Conservation (phyloP, 2,329 filamentous ascomycete species). For the Microdochium trichocladiopsis region DNA sequence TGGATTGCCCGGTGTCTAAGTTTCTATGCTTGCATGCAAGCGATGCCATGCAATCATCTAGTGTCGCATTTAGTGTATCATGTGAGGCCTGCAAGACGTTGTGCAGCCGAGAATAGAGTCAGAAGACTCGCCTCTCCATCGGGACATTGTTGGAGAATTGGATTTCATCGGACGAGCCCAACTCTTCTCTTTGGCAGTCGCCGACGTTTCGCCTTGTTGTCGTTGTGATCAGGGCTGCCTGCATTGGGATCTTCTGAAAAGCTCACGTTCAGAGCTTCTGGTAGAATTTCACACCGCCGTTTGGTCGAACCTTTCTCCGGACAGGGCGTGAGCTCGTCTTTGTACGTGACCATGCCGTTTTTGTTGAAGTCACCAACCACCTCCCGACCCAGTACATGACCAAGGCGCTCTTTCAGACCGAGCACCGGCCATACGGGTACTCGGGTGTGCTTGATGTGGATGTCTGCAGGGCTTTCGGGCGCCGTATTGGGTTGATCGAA, state of each 20-base stretch:
- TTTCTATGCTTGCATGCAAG: too few species aligned
- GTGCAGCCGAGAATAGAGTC: not conserved
- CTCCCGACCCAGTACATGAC: too few species aligned
- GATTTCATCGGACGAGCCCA: constrained; percentile 15
- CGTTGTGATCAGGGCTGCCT: constrained; percentile 3
- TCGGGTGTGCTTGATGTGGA: constrained; percentile 38
- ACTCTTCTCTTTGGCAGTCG: constrained; percentile 17
- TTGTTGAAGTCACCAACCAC: constrained; percentile 36
- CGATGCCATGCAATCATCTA: too few species aligned
- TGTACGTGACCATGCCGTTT: constrained; percentile 37
- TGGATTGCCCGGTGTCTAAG: too few species aligned
- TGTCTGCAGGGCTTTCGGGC: constrained; percentile 22
- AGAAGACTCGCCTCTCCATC: not conserved
- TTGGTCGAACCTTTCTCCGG: constrained; percentile 9
- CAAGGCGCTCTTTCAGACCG: constrained; percentile 48
- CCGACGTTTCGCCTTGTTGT: constrained; percentile 12
- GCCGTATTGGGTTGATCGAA: constrained; percentile 40
- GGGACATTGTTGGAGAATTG: not conserved
- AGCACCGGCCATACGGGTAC: constrained; percentile 48
- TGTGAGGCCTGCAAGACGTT: too few species aligned
- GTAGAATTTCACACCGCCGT: constrained; percentile 15
- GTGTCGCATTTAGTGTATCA: too few species aligned
- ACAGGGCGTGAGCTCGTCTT: constrained; percentile 18
- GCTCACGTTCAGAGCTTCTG: constrained; percentile 20
- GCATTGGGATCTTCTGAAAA: too few species aligned